phyloP scores from a whole-genome alignment of 2,329 filamentous ascomycete genomes.

The Hypoxylon sp. region DNA sequence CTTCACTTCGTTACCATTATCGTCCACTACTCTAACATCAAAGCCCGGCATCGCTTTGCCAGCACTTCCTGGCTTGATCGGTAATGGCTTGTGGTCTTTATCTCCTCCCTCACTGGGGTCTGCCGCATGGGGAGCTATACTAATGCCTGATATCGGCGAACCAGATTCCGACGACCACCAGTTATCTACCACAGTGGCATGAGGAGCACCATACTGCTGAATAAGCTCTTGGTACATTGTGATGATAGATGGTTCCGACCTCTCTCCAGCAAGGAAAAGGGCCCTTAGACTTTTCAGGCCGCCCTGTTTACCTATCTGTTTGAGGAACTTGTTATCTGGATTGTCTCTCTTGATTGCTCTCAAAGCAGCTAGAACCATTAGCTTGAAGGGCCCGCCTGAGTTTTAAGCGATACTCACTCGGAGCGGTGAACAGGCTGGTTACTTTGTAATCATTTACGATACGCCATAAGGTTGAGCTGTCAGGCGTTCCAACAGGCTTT shows the following conservation, averaged over 20 bases:
- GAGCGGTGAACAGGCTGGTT: constrained; percentile 86
- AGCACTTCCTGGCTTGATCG: constrained; percentile 85
- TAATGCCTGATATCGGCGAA: constrained; percentile 69
- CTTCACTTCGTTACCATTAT: constrained; percentile 79
- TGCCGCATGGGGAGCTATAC: constrained; percentile 70
- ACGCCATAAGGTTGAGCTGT: constrained; percentile 90
- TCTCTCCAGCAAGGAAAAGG: constrained; percentile 88
- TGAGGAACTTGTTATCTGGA: constrained; percentile 76
- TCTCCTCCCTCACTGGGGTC: constrained; percentile 62
- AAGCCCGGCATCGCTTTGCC: constrained; percentile 94
- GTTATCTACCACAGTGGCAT: constrained; percentile 70
- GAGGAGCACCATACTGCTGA: constrained; percentile 72
- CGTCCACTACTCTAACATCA: constrained; percentile 86
- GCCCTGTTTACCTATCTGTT: constrained; percentile 72
- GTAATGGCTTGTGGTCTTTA: constrained; percentile 59
- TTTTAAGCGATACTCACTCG: constrained; percentile 61
- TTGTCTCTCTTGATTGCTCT: constrained; percentile 90
- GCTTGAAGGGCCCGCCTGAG: not conserved
- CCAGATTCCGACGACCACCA: constrained; percentile 73
- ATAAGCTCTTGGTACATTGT: constrained; percentile 84
- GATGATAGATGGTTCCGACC: constrained; percentile 89
- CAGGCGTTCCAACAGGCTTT: constrained; percentile 91
- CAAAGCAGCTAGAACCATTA: constrained; percentile 68
- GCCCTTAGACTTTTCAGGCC: constrained; percentile 79
- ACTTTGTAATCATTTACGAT: constrained; percentile 88